phyloP scores from a whole-genome alignment of 306 rosid species.

The Senna siamea region DNA sequence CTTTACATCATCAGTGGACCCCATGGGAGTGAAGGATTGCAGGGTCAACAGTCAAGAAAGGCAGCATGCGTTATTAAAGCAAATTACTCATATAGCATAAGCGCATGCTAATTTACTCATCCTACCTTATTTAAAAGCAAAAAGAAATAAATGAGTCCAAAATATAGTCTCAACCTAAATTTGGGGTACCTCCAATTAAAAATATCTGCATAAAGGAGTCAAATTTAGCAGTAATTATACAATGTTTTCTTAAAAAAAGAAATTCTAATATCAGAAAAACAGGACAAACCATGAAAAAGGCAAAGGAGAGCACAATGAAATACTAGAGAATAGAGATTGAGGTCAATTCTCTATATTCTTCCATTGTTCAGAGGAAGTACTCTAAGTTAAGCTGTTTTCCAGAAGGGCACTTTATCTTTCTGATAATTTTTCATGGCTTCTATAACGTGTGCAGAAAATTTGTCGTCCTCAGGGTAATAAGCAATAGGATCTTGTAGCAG shows the following conservation, averaged over 20 bases:
- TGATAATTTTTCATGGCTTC: conserved; percentile 61
- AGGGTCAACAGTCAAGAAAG: too few species aligned
- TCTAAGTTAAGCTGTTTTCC: conserved; percentile 41
- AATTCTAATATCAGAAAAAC: conserved; percentile 1
- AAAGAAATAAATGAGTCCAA: neutral
- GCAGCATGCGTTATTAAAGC: conserved; percentile 26
- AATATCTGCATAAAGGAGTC: neutral
- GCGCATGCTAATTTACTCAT: conserved; percentile 22
- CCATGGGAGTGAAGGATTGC: too few species aligned
- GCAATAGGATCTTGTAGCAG: conserved; percentile 68
- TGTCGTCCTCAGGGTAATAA: conserved; percentile 76
- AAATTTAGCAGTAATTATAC: neutral
- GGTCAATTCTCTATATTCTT: neutral
- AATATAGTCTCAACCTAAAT: neutral
- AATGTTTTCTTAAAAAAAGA: too few species aligned
- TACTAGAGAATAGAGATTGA: neutral
- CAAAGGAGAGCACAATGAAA: neutral
- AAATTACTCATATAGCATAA: conserved; percentile 5
- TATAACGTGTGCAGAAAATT: conserved; percentile 58
- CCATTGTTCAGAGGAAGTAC: conserved; percentile 15
- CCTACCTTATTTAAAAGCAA: conserved; percentile 18
- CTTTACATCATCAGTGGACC: conserved; percentile 13
- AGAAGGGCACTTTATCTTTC: conserved; percentile 51
- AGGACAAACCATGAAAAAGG: neutral
- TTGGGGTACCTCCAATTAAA: neutral